These are phyloP conservation scores for Fusarium anguioides DNA, from an alignment of 2,329 filamentous ascomycete genomes.

Conservation along the genomic window DNA sequence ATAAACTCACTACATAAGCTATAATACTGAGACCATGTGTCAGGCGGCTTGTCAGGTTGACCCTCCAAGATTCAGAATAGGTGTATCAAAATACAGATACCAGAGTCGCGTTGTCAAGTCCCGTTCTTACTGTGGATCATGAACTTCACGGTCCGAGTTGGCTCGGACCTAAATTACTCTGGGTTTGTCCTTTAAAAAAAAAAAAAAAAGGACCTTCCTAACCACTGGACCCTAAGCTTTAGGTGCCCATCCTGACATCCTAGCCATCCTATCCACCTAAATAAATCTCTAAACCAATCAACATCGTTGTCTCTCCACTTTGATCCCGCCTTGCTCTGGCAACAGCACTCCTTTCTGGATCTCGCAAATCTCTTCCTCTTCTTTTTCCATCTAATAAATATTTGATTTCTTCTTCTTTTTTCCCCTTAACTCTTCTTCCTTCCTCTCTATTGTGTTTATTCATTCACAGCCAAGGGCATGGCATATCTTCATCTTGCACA, in stretches of 20 bases:
- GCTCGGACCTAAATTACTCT: slow-evolving; percentile 15
- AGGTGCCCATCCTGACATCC: slow-evolving; percentile 3
- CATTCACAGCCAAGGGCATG: slow-evolving; percentile 48
- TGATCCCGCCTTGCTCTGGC: slow-evolving; percentile 32
- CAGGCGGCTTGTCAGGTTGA: neutral
- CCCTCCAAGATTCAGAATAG: neutral
- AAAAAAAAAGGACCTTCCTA: neutral
- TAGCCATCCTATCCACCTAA: neutral
- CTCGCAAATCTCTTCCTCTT: slow-evolving; percentile 40
- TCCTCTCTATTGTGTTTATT: slow-evolving; percentile 9
- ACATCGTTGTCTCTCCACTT: slow-evolving; percentile 11
- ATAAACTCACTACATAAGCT: neutral
- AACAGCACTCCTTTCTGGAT: slow-evolving; percentile 28
- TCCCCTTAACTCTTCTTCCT: slow-evolving; percentile 15
- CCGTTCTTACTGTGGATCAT: neutral
- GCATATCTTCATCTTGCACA: slow-evolving; percentile 58
- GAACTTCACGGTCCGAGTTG: slow-evolving; percentile 8
- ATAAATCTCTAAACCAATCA: slow-evolving; percentile 17
- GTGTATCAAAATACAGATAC: neutral
- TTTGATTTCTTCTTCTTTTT: slow-evolving; percentile 7
- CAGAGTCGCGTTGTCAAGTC: neutral
- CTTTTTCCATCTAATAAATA: slow-evolving; percentile 30
- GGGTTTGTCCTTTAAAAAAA: neutral
- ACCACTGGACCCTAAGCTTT: slow-evolving; percentile 9
- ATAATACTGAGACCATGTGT: neutral